These are phyloP conservation scores for Chalciporus piperatoides DNA, from an alignment of 1,284 basidiomycete species.

Conservation along the genomic window DNA sequence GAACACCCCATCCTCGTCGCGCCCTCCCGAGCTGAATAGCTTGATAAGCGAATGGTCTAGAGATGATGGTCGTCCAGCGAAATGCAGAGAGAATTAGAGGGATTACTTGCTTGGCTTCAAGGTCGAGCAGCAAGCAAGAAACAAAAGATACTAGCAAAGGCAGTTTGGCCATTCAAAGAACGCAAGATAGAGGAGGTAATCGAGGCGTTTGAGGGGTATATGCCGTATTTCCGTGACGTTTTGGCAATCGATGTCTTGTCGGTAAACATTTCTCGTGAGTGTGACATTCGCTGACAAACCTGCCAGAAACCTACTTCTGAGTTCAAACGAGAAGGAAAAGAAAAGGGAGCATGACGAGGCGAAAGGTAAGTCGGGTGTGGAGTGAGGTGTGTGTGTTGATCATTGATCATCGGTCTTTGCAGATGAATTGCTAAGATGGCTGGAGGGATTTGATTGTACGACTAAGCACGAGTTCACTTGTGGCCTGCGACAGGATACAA, in stretches of 20 bases:
- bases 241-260: background rate
- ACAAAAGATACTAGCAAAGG: background rate
- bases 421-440: background rate
- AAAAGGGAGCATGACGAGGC: too few species aligned
- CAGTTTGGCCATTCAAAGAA: background rate
- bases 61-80: background rate
- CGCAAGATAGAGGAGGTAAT: background rate
- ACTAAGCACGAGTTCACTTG: background rate
- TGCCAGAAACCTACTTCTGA: too few species aligned
- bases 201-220: background rate
- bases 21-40: background rate
- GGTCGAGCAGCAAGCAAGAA: too few species aligned
- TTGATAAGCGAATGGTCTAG: background rate
- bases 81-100: background rate
- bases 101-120: background rate
- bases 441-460: constrained; percentile 4
- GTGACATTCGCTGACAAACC: too few species aligned
- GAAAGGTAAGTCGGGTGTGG: too few species aligned
- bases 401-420: background rate
- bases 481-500: background rate
- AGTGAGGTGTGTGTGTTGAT: background rate
- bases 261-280: background rate
- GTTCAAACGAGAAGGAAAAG: too few species aligned
- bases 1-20: background rate
- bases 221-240: background rate